phyloP scores from a whole-genome alignment of 2,329 filamentous ascomycete genomes.

The Penicillium griseofulvum region DNA sequence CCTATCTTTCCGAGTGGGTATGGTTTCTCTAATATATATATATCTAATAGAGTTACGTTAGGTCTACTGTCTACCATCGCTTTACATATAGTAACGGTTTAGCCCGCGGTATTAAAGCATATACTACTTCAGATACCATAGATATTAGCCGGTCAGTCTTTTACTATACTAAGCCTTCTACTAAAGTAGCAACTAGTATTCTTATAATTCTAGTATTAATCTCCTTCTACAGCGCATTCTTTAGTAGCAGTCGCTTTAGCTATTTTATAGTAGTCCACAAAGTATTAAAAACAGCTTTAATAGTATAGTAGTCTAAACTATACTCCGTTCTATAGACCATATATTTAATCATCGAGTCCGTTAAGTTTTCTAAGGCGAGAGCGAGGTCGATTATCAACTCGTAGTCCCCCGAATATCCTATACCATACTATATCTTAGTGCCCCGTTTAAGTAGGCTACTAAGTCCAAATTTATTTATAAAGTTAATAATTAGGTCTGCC shows the following conservation, averaged over 20 bases:
- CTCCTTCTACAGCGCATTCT: conserved; percentile 23
- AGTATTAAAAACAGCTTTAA: conserved; percentile 32
- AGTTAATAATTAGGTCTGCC: conserved; percentile 36
- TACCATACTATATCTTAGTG: conserved; percentile 37
- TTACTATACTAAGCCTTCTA: conserved; percentile 15
- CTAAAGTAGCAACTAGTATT: conserved; percentile 4
- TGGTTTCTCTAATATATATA: conserved; percentile 17
- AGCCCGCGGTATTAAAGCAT: conserved; percentile 14
- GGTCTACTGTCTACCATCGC: conserved; percentile 22
- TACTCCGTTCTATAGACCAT: conserved; percentile 17
- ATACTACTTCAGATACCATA: conserved; percentile 9
- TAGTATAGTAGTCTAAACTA: conserved; percentile 31
- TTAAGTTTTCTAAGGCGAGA: conserved; percentile 18
- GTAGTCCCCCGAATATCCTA: conserved; percentile 15
- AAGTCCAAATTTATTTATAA: conserved; percentile 36
- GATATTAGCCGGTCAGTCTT: conserved; percentile 19
- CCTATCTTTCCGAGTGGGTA: conserved; percentile 9
- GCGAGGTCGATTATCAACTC: conserved; percentile 21
- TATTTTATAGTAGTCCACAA: conserved; percentile 7
- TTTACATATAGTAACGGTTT: conserved; percentile 21
- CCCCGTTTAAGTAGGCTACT: conserved; percentile 35
- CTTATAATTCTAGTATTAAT: conserved; percentile 19
- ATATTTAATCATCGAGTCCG: conserved; percentile 16
- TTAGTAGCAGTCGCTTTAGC: conserved; percentile 18
- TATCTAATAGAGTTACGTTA: conserved; percentile 17